phyloP scores from a whole-genome alignment of 2,329 filamentous ascomycete species.

The Monilinia fructicola region DNA sequence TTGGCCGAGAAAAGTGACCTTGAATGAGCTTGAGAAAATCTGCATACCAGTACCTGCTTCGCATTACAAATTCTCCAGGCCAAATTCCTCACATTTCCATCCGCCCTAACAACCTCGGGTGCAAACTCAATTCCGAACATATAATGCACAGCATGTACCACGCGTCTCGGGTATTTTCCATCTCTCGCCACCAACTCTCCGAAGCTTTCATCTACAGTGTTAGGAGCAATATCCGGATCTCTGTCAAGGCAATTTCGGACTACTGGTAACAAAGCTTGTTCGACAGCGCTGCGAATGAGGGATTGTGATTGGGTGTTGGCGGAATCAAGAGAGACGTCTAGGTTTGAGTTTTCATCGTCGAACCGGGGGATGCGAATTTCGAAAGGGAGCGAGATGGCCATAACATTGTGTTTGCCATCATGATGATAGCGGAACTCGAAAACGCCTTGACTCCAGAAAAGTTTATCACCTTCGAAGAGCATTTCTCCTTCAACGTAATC shows the following conservation, averaged over 20 bases:
- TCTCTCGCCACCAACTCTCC: slow-evolving; percentile 83
- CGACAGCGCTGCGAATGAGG: slow-evolving; percentile 67
- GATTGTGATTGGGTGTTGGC: slow-evolving; percentile 57
- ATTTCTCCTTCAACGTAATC: slow-evolving; percentile 77
- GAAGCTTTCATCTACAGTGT: slow-evolving; percentile 75
- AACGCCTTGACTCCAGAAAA: slow-evolving; percentile 95
- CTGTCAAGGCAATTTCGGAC: slow-evolving; percentile 91
- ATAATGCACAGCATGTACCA: slow-evolving; percentile 91
- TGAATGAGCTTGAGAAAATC: slow-evolving; percentile 14
- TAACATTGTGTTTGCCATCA: slow-evolving; percentile 85
- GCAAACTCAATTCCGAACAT: slow-evolving; percentile 98
- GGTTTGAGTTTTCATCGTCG: slow-evolving; percentile 63
- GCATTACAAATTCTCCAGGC: slow-evolving; percentile 95
- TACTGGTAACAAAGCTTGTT: slow-evolving; percentile 74
- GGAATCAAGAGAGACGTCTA: slow-evolving; percentile 1
- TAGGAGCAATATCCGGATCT: slow-evolving; percentile 86
- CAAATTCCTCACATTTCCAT: slow-evolving; percentile 85
- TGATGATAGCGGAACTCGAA: slow-evolving; percentile 99
- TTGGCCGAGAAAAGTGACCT: neutral
- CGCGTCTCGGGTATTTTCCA: slow-evolving; percentile 81
- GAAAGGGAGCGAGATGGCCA: slow-evolving; percentile 91
- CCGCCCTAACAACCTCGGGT: slow-evolving; percentile 85
- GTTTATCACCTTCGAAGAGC: slow-evolving; percentile 84
- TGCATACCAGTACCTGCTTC: slow-evolving; percentile 80
- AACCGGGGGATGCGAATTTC: slow-evolving; percentile 83